Evolutionary conservation across 2,329 filamentous ascomycete genomes (phyloP), one percentile per base, ranked within the genome.

Genomic region (Fusarium circinatum): DNA sequence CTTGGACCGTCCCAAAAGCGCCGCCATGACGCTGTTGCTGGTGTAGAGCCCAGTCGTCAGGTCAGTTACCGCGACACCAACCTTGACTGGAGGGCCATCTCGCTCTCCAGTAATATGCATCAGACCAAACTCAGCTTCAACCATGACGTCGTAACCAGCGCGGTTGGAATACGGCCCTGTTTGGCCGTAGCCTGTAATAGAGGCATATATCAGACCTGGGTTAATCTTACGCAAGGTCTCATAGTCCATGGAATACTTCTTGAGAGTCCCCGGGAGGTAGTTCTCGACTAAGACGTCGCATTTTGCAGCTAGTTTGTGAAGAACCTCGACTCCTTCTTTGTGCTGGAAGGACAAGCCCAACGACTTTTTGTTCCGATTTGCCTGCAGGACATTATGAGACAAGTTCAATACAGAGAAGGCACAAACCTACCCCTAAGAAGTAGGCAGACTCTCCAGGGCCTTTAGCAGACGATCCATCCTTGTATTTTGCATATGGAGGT

Each of bases 121-220:
- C 64, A 99, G 85, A 2, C 96, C 96, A 84, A 99, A 95, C 81
- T 98, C 96, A 68, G 96, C 96, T 85, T 99, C 96, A 17, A 99
- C 96, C 96, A 99, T 99, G 76, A 99, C 96, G 83, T 99, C 96
- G 86, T 99, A 99, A 9, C 96, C 96, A 8, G 96, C 95, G 20
- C 96, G 89, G 73, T 91, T 89, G 11, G 92, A 90, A 82, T 97
- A 98, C 0, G 96, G 96, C 0, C 96, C 96, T 3, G 94, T 98
- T 81, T 99, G 96, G 5, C 96, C 96, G 80, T 98, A 99, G 2
- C 96, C 96, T 0, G 96, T 99, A 77, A 99, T 97, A 76, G 94
- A 98, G 20, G 96, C 95, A 80, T 99, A 99, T 75, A 99, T 94
- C 52, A 99, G 87, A 11, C 87, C 85, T 0, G 96, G 95, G 79